A percentile compares a stretch with the other conserved stretches of the same genome.
These are phyloP conservation scores for Scheffersomyces parashehatae DNA, from an alignment of 1,139 yeast genomes.

Conservation along the genomic window DNA sequence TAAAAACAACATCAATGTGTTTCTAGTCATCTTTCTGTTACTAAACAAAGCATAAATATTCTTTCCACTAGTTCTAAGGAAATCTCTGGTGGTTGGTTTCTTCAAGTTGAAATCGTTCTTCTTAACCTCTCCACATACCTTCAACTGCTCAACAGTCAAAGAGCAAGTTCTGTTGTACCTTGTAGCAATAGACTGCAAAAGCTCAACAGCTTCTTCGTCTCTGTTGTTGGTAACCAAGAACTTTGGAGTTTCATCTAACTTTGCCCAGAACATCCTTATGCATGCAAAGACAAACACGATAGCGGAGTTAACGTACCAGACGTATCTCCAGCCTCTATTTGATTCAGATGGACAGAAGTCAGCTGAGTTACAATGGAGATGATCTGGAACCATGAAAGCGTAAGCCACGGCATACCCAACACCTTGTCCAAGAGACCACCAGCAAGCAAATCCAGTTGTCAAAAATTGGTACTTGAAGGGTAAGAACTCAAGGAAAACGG, in stretches of 20 bases:
- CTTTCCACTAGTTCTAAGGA: constrained; percentile 4
- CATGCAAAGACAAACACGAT: constrained; percentile 24
- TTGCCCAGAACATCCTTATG: constrained; percentile 17
- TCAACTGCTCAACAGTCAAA: constrained; percentile 24
- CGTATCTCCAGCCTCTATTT: constrained; percentile 33
- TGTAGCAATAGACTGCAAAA: constrained; percentile 20
- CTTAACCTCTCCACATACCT: constrained; percentile 20
- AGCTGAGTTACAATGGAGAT: constrained; percentile 14
- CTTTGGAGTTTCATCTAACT: constrained; percentile 30
- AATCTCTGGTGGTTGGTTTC: background rate
- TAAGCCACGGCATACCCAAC: constrained; percentile 27
- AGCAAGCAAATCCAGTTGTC: constrained; percentile 29
- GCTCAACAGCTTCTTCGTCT: constrained; percentile 27
- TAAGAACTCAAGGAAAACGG: constrained; percentile 21
- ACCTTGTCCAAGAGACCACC: constrained; percentile 32
- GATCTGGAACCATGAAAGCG: constrained; percentile 24
- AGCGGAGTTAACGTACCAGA: constrained; percentile 27
- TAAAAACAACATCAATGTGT: constrained; percentile 39
- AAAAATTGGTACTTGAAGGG: constrained; percentile 18
- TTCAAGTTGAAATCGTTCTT: constrained; percentile 5
- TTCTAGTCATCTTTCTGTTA: constrained; percentile 36
- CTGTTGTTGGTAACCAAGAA: constrained; percentile 26
- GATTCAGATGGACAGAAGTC: constrained; percentile 23
- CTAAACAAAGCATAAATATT: constrained; percentile 40
- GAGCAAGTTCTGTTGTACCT: constrained; percentile 23